Base-by-base conservation (phyloP, 2,329 filamentous ascomycete genomes). In the Trichoderma koningiopsis region DNA sequence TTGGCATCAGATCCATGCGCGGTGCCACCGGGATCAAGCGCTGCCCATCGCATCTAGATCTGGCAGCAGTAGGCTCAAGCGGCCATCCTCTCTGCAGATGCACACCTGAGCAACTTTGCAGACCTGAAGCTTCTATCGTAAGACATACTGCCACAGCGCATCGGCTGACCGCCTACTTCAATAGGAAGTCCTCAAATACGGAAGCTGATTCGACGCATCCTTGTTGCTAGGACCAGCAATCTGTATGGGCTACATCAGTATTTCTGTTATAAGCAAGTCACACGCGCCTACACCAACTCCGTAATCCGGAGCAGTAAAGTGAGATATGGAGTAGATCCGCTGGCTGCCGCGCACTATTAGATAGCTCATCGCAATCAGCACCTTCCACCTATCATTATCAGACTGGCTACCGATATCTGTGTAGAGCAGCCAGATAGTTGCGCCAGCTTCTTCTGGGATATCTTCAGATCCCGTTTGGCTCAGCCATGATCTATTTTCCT, bases 351-450 rank as follows among this genome's bases (percentile, higher is more conserved):
- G n/a, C 47, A 49, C 47, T 11, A 16, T 24, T 11, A 49, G 22
- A 24, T 49, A 49, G 47, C 47, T 49, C 47, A 49, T 55, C 49
- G 40, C 53, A 49, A 64, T 24, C 60, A 62, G n/a, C 47, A 55
- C 24, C 13, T 35, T 29, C 7, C 61, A n/a, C 37, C 49, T 16
- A 27, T 43, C 49, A 53, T 31, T 40, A 49, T 19, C 37, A 49
- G 52, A 49, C 33, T 40, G 52, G 27, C 52, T 29, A 27, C 52
- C 52, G 52, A 55, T 27, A 29, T 40, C 24, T 40, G 31, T 13
- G 5, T 14, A 52, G 47, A 55, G 24, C 49, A 16, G 61, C 24
- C 49, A 14, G 61, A 64, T n/a, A 31, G 29, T 6, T 6, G 24
- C 62, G n/a, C 29, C 62, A 35, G 24, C 53, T 57, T 57, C 27